Percentiles rank a stretch among this genome's conserved stretches.
phyloP scores from a whole-genome alignment of 345 rosid species.

The Xanthoceras sorbifolium region DNA sequence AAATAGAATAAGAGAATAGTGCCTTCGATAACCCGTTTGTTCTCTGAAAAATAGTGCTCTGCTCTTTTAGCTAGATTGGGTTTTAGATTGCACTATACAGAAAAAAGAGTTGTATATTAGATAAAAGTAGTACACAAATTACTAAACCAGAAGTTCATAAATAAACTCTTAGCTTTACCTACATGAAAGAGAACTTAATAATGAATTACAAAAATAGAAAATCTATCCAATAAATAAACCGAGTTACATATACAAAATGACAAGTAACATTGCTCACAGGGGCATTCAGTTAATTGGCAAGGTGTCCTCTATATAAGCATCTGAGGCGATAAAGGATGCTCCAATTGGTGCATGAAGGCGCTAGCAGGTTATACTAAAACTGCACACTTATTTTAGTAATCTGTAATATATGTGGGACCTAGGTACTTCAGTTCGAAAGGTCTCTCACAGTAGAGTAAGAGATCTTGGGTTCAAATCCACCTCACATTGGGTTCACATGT shows the following conservation, averaged over 20 bases:
- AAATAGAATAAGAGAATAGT: slow-evolving; percentile 11
- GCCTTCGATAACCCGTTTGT: slow-evolving; percentile 78
- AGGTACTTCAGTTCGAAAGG: not conserved
- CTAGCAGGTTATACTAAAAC: not conserved
- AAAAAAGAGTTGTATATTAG: slow-evolving; percentile 1
- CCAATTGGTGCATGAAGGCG: not conserved
- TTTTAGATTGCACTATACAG: slow-evolving; percentile 54
- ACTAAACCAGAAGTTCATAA: slow-evolving; percentile 2
- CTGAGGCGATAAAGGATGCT: not conserved
- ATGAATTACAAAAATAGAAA: not conserved
- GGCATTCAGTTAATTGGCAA: not conserved
- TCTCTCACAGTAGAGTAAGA: not conserved
- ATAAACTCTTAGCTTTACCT: not conserved
- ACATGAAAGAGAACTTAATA: not conserved
- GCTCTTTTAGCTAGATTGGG: slow-evolving; percentile 75
- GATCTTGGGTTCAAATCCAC: not conserved
- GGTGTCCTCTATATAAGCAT: not conserved
- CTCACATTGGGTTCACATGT: not conserved
- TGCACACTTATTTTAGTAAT: not conserved
- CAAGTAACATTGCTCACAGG: not conserved
- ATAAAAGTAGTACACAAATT: not conserved
- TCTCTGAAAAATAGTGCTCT: slow-evolving; percentile 87
- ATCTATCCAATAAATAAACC: not conserved
- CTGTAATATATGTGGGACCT: not conserved
- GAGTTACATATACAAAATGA: not conserved